These are phyloP conservation scores for Lentinula aciculospora DNA, from an alignment of 768 basidiomycete species.

Conservation along the genomic window DNA sequence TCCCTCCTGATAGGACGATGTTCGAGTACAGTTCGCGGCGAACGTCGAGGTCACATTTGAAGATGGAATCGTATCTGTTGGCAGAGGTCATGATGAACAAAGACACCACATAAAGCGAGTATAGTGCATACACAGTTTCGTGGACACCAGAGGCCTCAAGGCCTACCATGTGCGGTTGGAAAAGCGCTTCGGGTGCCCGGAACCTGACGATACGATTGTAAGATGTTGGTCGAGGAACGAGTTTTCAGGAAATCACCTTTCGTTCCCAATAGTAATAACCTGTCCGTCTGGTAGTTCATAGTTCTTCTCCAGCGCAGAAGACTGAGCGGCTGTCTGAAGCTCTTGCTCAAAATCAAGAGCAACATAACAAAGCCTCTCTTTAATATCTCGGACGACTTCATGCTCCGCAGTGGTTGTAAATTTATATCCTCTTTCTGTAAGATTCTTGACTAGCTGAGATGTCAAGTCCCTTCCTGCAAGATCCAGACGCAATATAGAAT, in stretches of 20 bases:
- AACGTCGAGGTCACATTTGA: constrained; percentile 46
- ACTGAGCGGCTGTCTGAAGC: constrained; percentile 66
- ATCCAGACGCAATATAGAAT: constrained; percentile 90
- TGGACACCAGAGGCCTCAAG: constrained; percentile 66
- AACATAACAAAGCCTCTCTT: constrained; percentile 75
- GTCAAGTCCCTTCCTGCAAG: constrained; percentile 92
- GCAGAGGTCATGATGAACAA: background rate
- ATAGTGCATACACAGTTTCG: constrained; percentile 17
- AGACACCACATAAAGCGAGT: background rate
- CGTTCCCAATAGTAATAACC: constrained; percentile 69
- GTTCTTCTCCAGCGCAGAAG: constrained; percentile 64
- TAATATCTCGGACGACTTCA: constrained; percentile 75
- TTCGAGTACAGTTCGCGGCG: constrained; percentile 48
- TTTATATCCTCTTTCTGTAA: constrained; percentile 64
- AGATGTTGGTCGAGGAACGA: background rate
- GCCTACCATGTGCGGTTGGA: constrained; percentile 66
- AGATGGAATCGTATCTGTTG: constrained; percentile 52
- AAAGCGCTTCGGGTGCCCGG: constrained; percentile 67
- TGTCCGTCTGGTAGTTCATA: constrained; percentile 72
- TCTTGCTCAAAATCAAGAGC: constrained; percentile 77
- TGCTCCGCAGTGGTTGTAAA: constrained; percentile 70
- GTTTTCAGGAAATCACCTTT: constrained; percentile 28
- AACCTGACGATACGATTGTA: constrained; percentile 18
- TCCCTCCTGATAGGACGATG: constrained; percentile 56
- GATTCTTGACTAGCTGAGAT: constrained; percentile 57